phyloP scores from a whole-genome alignment of 1,284 basidiomycete genomes.

The Mycena sp. region DNA sequence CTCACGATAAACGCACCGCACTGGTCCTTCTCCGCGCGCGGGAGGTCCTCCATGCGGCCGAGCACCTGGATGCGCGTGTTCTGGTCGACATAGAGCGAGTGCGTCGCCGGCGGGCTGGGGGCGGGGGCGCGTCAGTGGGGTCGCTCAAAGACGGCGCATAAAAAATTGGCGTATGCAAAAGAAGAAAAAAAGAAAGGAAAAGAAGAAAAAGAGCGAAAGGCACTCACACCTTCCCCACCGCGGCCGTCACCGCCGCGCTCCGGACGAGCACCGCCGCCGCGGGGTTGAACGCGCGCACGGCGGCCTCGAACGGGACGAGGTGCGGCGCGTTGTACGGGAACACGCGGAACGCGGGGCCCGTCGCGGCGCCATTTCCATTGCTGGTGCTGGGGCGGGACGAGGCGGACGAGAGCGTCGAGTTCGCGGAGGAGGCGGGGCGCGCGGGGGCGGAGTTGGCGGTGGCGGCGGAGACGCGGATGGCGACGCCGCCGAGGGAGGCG shows the following conservation, averaged over 20 bases:
- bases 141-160: no score
- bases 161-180: no score
- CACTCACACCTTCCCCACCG: slow-evolving; percentile 74
- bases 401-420: no score
- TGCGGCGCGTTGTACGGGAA: slow-evolving; percentile 78
- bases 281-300: slow-evolving; percentile 78
- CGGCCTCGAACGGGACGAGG: slow-evolving; percentile 76
- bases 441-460: not conserved
- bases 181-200: no score
- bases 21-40: slow-evolving; percentile 84
- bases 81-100: slow-evolving; percentile 70
- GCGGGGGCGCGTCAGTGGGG: no score
- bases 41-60: slow-evolving; percentile 74
- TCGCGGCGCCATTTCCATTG: not conserved
- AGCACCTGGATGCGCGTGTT: slow-evolving; percentile 79
- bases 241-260: slow-evolving; percentile 82
- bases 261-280: slow-evolving; percentile 85
- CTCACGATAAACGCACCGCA: slow-evolving; percentile 85
- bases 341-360: slow-evolving; percentile 50
- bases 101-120: slow-evolving; percentile 57
- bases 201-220: no score
- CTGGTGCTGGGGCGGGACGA: not conserved
- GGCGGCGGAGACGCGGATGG: slow-evolving; percentile 13
- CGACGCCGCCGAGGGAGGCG: slow-evolving; percentile 29
- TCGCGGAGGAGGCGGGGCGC: not conserved